Evolutionary conservation across 805 yeast species (phyloP).

Genomic region (Sugiyamaella mastotermitis): DNA sequence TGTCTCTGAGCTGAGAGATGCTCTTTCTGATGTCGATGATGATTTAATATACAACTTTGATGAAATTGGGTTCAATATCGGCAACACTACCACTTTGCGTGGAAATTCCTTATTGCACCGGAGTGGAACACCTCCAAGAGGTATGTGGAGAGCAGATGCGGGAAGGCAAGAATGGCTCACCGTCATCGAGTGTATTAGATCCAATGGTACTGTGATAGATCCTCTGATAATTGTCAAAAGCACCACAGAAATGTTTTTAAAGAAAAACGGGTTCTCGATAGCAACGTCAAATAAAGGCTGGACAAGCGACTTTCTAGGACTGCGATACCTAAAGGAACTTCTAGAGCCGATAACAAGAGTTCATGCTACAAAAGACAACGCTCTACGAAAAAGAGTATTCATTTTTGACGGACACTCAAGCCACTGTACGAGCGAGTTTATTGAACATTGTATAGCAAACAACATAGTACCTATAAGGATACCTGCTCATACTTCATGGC

Average conservation of each 20-base stretch:
- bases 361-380: neutral
- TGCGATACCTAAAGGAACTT: neutral
- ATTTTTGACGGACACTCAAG: neutral
- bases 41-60: neutral
- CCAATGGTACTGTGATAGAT: neutral
- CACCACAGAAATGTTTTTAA: neutral
- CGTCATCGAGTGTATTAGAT: neutral
- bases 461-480: neutral
- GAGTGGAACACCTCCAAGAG: neutral
- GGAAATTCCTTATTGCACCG: neutral
- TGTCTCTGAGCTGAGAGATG: neutral
- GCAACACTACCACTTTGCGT: neutral
- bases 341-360: neutral
- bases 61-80: conserved; percentile 1
- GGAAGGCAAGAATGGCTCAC: neutral
- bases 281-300: neutral
- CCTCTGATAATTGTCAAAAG: neutral
- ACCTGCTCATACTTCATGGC: neutral
- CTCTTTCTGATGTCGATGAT: neutral
- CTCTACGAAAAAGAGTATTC: neutral
- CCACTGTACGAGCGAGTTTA: neutral
- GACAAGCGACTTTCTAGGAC: neutral
- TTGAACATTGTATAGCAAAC: neutral
- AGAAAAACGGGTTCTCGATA: neutral
- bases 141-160: neutral